phyloP scores from a whole-genome alignment of 2,329 filamentous ascomycete species.

The Colletotrichum sp. region DNA sequence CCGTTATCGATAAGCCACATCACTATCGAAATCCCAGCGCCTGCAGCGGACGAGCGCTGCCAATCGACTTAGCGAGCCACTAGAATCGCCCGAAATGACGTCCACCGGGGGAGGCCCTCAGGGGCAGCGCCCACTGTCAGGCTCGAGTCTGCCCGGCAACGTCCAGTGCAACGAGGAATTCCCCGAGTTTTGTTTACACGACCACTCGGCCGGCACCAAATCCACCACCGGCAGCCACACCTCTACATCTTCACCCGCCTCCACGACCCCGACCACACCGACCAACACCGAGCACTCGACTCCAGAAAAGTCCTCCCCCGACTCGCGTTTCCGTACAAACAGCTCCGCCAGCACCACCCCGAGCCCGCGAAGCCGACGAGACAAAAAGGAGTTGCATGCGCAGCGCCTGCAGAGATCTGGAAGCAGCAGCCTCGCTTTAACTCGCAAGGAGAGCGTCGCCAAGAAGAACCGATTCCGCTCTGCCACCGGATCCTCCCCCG shows the following conservation, averaged over 20 bases:
- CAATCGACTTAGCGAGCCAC: conserved; percentile 19
- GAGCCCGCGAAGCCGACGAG: conserved; percentile 43
- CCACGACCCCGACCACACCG: conserved; percentile 30
- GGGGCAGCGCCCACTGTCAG: conserved; percentile 20
- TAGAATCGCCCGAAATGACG: conserved; percentile 21
- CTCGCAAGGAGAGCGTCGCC: conserved; percentile 27
- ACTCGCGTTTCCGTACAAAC: conserved; percentile 24
- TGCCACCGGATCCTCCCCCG: conserved; percentile 37
- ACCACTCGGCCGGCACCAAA: conserved; percentile 22
- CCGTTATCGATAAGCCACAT: conserved; percentile 16
- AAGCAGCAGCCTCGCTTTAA: conserved; percentile 39
- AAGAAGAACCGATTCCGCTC: conserved; percentile 39
- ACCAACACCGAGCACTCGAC: conserved; percentile 26
- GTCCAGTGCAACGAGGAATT: conserved; percentile 37
- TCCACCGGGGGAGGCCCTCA: conserved; percentile 13
- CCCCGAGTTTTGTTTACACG: conserved; percentile 50
- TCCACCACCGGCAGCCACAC: conserved; percentile 20
- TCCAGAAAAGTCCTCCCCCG: conserved; percentile 24
- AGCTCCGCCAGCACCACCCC: conserved; percentile 25
- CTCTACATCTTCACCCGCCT: conserved; percentile 26
- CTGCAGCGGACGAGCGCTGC: conserved; percentile 20
- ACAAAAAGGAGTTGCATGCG: conserved; percentile 57
- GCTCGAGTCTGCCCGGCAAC: conserved; percentile 40
- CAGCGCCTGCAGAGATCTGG: conserved; percentile 51
- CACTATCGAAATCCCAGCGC: conserved; percentile 14